Percentiles rank a stretch among this genome's conserved stretches.
Conservation (phyloP, 352 stramenopile species). For the Phytopythium mirpurense region DNA sequence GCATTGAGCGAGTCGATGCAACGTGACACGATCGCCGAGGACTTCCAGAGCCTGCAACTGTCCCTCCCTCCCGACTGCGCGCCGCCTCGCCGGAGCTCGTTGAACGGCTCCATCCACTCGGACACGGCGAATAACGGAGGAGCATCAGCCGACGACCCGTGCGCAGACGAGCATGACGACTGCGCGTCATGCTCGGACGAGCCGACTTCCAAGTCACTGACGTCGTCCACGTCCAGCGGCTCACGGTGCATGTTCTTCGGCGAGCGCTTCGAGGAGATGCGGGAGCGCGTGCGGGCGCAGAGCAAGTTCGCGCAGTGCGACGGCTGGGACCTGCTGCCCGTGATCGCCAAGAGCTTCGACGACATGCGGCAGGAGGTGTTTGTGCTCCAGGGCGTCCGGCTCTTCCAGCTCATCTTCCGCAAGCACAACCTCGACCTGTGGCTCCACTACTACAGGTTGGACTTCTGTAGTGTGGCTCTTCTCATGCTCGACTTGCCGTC, state of each 20-base stretch:
- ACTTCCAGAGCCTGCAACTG: constrained; percentile 25
- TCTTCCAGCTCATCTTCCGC: constrained; percentile 92
- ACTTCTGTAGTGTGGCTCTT: background rate
- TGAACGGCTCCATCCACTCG: constrained; percentile 15
- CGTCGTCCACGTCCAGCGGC: constrained; percentile 13
- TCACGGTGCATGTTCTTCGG: constrained; percentile 40
- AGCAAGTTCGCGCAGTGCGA: constrained; percentile 60
- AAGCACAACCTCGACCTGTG: constrained; percentile 87
- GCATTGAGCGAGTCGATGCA: constrained; percentile 5
- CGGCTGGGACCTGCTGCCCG: constrained; percentile 83
- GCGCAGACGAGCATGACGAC: constrained; percentile 2
- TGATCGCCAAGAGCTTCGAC: constrained; percentile 98
- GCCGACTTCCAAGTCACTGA: constrained; percentile 8
- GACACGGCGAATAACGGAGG: constrained; percentile 11
- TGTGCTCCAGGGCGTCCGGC: constrained; percentile 92
- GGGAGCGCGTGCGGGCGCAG: constrained; percentile 68
- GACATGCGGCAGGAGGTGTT: constrained; percentile 97
- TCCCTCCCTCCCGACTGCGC: constrained; percentile 15
- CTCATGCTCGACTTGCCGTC: background rate
- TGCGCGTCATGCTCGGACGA: background rate
- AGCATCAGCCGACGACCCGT: constrained; percentile 1
- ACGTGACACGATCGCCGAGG: constrained; percentile 20
- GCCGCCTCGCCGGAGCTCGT: constrained; percentile 15
- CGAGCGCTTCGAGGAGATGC: constrained; percentile 90
- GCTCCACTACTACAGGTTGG: constrained; percentile 88